These are phyloP conservation scores for Bacterosira constricta DNA, from an alignment of 108 stramenopile genomes.

Conservation along the genomic window DNA sequence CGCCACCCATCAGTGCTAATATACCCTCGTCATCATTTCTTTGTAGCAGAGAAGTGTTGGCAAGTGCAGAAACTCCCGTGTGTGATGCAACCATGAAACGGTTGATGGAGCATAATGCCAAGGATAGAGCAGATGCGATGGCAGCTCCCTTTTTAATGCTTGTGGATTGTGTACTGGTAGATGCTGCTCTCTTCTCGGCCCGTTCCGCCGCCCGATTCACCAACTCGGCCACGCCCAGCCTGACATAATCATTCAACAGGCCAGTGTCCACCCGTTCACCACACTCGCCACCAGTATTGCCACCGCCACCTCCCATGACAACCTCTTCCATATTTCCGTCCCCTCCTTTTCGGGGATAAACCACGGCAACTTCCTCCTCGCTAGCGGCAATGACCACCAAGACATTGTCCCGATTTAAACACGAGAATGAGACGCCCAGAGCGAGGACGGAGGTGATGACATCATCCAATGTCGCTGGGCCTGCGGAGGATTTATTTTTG, in stretches of 20 bases:
- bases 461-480: slow-evolving; percentile 79
- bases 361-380: slow-evolving; percentile 60
- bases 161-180: background rate
- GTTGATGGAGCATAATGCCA: slow-evolving; percentile 76
- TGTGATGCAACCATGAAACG: slow-evolving; percentile 79
- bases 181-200: slow-evolving; percentile 7
- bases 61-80: slow-evolving; percentile 69
- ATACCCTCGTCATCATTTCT: slow-evolving; percentile 76
- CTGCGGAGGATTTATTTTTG: slow-evolving; percentile 62
- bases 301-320: slow-evolving; percentile 38
- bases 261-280: slow-evolving; percentile 57
- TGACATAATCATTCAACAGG: slow-evolving; percentile 54
- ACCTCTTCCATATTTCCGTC: slow-evolving; percentile 48
- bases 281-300: background rate
- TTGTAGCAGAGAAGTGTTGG: slow-evolving; percentile 22
- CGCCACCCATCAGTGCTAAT: slow-evolving; percentile 58
- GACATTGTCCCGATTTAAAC: slow-evolving; percentile 66
- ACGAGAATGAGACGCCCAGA: slow-evolving; percentile 56
- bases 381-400: slow-evolving; percentile 78
- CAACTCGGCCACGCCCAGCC: slow-evolving; percentile 75
- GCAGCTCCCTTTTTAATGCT: slow-evolving; percentile 48
- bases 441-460: slow-evolving; percentile 59
- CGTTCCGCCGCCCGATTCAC: slow-evolving; percentile 51
- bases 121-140: slow-evolving; percentile 75
- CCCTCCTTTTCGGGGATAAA: slow-evolving; percentile 79